These are phyloP conservation scores for Fraxinus pennsylvanica DNA, from an alignment of 257 asterid genomes.

Conservation along the genomic window DNA sequence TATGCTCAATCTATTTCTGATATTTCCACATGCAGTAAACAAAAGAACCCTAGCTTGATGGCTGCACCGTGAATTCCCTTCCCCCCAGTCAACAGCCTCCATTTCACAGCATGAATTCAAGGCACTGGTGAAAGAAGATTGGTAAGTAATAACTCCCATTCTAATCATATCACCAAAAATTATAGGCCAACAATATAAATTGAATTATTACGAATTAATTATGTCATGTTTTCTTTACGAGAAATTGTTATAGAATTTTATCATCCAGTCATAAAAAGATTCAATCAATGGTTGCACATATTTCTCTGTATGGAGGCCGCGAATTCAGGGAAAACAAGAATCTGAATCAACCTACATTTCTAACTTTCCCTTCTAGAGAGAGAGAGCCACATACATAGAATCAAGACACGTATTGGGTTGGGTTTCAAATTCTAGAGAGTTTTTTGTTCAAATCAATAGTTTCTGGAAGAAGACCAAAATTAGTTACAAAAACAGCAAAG, in stretches of 20 bases:
- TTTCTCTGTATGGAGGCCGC: neutral
- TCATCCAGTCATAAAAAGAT: too few relatives aligned
- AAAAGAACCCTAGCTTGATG: conserved; percentile 63
- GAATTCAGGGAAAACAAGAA: neutral
- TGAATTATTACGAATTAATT: too few relatives aligned
- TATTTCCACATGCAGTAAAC: conserved; percentile 62
- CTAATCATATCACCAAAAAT: conserved; percentile 54
- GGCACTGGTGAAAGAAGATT: conserved; percentile 84
- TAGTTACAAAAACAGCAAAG: neutral
- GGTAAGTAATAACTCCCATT: conserved; percentile 61
- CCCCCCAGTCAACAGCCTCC: conserved; percentile 67
- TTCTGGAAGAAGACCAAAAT: neutral
- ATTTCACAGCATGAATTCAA: conserved; percentile 65
- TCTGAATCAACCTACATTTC: neutral
- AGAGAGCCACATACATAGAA: neutral
- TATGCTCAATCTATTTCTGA: conserved; percentile 47
- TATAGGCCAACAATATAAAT: too few relatives aligned
- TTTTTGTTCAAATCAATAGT: neutral
- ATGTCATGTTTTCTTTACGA: too few relatives aligned
- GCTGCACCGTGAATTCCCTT: conserved; percentile 61
- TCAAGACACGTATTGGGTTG: neutral
- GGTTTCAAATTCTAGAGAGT: neutral
- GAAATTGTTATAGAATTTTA: too few relatives aligned
- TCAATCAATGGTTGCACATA: neutral
- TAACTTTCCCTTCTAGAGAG: neutral